Conservation (phyloP, 306 rosid genomes). For the Elaeagnus macrophylla region DNA sequence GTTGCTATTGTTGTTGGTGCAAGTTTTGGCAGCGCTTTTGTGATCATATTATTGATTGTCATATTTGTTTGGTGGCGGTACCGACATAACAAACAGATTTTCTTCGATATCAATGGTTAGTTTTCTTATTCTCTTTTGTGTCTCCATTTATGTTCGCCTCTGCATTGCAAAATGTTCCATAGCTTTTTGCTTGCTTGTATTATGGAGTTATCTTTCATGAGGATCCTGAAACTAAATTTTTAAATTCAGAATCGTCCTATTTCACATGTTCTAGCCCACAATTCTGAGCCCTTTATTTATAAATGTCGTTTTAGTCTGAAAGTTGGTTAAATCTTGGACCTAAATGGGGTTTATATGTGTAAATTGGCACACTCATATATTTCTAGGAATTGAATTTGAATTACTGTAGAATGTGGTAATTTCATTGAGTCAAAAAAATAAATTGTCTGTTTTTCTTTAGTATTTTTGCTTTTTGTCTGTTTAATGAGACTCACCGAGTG, state of each 20-base stretch:
- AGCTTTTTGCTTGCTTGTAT: constrained; percentile 7
- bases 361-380: too few relatives aligned
- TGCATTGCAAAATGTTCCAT: not conserved
- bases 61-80: constrained; percentile 84
- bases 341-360: too few relatives aligned
- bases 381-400: too few relatives aligned
- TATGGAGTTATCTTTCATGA: not conserved
- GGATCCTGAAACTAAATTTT: not conserved
- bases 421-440: too few relatives aligned
- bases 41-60: constrained; percentile 43
- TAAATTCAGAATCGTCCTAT: not conserved
- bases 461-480: too few relatives aligned
- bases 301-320: too few relatives aligned
- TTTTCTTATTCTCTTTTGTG: constrained; percentile 5
- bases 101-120: constrained; percentile 92
- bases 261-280: not conserved
- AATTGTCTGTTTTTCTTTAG: too few relatives aligned
- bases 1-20: constrained; percentile 71
- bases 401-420: too few relatives aligned
- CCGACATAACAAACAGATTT: constrained; percentile 83
- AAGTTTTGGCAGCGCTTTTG: constrained; percentile 71
- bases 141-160: not conserved
- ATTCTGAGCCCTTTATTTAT: not conserved
- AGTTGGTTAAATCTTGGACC: too few relatives aligned
- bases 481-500: too few relatives aligned